phyloP scores from a whole-genome alignment of 495 filamentous ascomycete species.

The Elasticomyces elasticus region DNA sequence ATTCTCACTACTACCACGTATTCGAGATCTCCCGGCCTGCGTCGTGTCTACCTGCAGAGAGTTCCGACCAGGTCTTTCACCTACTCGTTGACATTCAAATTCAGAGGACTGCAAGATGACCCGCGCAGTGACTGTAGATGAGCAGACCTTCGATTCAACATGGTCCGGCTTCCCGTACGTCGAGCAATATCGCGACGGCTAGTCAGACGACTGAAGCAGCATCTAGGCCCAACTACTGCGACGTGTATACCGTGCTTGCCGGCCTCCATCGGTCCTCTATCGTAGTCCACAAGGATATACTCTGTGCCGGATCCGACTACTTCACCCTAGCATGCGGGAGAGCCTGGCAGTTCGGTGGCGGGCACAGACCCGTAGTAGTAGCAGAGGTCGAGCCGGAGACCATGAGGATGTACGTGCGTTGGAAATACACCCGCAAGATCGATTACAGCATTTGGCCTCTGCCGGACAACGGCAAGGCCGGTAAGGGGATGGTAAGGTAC shows the following conservation, averaged over 20 bases:
- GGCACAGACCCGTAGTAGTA: neutral
- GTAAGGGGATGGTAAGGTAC: too few relatives aligned
- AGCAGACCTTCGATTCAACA: neutral
- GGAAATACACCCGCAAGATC: neutral
- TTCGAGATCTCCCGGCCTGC: too few relatives aligned
- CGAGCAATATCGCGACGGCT: neutral
- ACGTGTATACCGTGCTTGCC: neutral
- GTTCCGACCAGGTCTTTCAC: too few relatives aligned
- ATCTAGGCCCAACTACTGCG: neutral
- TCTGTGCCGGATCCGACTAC: neutral
- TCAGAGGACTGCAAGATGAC: too few relatives aligned
- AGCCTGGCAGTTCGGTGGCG: neutral
- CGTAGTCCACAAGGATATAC: neutral
- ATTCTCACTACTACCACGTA: too few relatives aligned
- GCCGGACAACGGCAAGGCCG: too few relatives aligned
- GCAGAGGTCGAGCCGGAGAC: neutral
- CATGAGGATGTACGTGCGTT: neutral
- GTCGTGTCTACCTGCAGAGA: too few relatives aligned
- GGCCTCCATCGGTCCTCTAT: neutral
- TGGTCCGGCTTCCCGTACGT: neutral
- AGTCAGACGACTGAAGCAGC: neutral
- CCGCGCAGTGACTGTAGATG: too few relatives aligned
- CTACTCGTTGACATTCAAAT: too few relatives aligned
- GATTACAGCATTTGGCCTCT: too few relatives aligned
- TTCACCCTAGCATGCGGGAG: neutral